phyloP scores from a whole-genome alignment of 768 basidiomycete genomes.

The Psilocybe subaeruginosa region DNA sequence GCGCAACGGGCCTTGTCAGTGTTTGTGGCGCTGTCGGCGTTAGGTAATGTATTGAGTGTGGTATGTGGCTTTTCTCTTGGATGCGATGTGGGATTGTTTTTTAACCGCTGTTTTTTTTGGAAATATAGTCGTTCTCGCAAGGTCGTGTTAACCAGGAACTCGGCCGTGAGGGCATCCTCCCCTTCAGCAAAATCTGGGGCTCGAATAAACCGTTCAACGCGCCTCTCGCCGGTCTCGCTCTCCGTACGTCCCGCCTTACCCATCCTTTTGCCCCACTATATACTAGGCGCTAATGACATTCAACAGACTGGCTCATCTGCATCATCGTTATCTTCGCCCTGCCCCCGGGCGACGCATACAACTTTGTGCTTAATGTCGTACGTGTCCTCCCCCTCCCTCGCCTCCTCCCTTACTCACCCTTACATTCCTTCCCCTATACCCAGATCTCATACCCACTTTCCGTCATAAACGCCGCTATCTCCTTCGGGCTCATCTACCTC shows the following conservation, averaged over 20 bases:
- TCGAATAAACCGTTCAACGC: conserved; percentile 64
- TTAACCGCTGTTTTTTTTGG: conserved; percentile 17
- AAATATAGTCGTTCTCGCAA: conserved; percentile 26
- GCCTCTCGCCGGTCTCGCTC: conserved; percentile 56
- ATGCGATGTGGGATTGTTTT: conserved; percentile 20
- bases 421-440: not conserved
- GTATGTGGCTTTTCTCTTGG: conserved; percentile 39
- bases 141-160: conserved; percentile 62
- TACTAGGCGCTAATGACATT: not conserved
- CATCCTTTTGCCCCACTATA: not conserved
- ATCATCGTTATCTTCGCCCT: conserved; percentile 38
- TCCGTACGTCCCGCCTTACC: conserved; percentile 40
- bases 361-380: conserved; percentile 61
- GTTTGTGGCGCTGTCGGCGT: conserved; percentile 55
- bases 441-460: conserved; percentile 49
- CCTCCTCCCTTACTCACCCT: not conserved
- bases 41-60: conserved; percentile 61
- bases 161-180: conserved; percentile 63
- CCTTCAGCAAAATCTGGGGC: conserved; percentile 61
- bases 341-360: conserved; percentile 70
- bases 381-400: conserved; percentile 17
- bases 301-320: conserved; percentile 38
- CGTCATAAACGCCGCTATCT: conserved; percentile 53
- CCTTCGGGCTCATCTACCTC: conserved; percentile 52
- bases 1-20: conserved; percentile 39